Percentiles rank a stretch among this genome's conserved stretches.
These are phyloP conservation scores for Nicotiana knightiana DNA, from an alignment of 257 asterid genomes.

Conservation along the genomic window DNA sequence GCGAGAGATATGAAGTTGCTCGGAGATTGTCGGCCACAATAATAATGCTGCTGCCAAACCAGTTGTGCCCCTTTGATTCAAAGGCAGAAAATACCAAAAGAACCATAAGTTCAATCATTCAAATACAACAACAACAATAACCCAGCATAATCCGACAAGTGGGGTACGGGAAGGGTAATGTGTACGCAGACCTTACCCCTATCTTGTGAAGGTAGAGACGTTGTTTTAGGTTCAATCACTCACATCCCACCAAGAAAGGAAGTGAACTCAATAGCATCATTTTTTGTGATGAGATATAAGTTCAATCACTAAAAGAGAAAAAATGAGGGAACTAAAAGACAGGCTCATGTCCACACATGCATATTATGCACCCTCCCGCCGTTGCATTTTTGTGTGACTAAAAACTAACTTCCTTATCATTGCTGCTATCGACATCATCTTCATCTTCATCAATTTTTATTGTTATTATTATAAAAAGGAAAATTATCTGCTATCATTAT, in stretches of 20 bases:
- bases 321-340: neutral
- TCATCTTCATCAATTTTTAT: neutral
- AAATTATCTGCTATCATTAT: neutral
- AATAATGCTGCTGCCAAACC: conserved; percentile 66
- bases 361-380: neutral
- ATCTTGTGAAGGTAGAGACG: too few relatives aligned
- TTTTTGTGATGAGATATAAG: neutral
- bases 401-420: neutral
- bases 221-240: too few relatives aligned
- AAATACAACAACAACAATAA: too few relatives aligned
- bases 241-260: too few relatives aligned
- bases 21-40: conserved; percentile 85
- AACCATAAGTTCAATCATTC: too few relatives aligned
- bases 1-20: conserved; percentile 50
- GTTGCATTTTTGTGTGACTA: neutral
- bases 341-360: neutral
- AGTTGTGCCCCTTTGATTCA: conserved; percentile 42
- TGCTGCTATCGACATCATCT: neutral
- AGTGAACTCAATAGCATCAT: too few relatives aligned
- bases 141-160: too few relatives aligned
- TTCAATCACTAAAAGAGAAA: neutral
- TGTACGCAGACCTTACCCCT: too few relatives aligned
- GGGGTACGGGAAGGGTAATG: too few relatives aligned
- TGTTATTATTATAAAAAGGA: neutral
- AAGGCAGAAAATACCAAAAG: neutral